Base-by-base conservation (phyloP, 306 rosid genomes). In the Trifolium subterraneum region DNA sequence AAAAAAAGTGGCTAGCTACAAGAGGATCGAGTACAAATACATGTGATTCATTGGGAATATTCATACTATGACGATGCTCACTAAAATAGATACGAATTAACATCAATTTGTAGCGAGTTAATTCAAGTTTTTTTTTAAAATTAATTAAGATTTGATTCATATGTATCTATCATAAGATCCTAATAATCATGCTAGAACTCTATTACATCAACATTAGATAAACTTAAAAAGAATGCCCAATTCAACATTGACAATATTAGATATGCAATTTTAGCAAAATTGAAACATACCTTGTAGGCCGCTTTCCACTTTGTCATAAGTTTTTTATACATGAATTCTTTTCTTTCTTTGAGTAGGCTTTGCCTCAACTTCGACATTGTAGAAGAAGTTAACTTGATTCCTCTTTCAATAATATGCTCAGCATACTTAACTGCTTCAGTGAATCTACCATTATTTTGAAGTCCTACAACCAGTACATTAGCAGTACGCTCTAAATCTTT, bases 361-460 rank as follows among this genome's bases (percentile, higher is more conserved):
- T 83, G 84, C 73, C 70, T 87, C 79, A 90, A 79, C 74, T 85
- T 88, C 0, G 85, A 78, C 87, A 90, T 29, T 23, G 91, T 80
- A 25, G 87, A 68, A 76, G 83, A 39, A 65, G 58, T 79, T 78
- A 90, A 27, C 78, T 79, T 83, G 82, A 90, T 86, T 60, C 87
- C 68, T 65, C 86, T 88, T 18, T 8, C 67, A 63, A 85, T 83
- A 88, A 90, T 88, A 77, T 88, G 88, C 69, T 86, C 85, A 0
- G 91, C 88, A 76, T 88, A 88, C 84, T 86, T 90, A 64, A 88
- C 90, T 0, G 93, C 93, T 75, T 90, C 93, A 0, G 87, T 86
- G 4, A 82, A 55, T 81, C 88, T 86, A 73, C 60, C 69, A 35
- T 75, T 71, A 78, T 88, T 84, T 2, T 68, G 52, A 29, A 90